Evolutionary conservation across 768 basidiomycete genomes (phyloP).

Genomic region (Pleurotus ostreatus): DNA sequence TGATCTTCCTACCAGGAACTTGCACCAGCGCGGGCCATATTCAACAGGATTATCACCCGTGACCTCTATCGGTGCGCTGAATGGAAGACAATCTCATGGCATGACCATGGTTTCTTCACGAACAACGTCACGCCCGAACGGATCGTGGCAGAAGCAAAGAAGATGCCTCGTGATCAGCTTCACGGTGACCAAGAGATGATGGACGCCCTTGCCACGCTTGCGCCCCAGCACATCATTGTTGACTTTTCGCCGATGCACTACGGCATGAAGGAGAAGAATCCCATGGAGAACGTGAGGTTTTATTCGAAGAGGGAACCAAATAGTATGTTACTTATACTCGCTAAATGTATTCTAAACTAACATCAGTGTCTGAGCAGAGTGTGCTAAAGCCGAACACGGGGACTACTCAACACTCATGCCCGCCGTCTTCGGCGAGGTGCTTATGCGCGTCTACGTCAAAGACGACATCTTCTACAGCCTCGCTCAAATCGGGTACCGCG

Average conservation of each 20-base stretch:
- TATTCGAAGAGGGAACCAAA: slow-evolving; percentile 64
- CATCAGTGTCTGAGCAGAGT: slow-evolving; percentile 26
- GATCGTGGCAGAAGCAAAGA: slow-evolving; percentile 41
- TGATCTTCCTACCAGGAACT: slow-evolving; percentile 46
- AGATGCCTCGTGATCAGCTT: slow-evolving; percentile 15
- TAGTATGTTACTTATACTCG: slow-evolving; percentile 32
- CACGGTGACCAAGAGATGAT: slow-evolving; percentile 11
- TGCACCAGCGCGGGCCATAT: slow-evolving; percentile 49
- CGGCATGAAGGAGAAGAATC: slow-evolving; percentile 69
- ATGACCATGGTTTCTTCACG: slow-evolving; percentile 28
- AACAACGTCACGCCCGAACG: slow-evolving; percentile 33
- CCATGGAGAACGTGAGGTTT: slow-evolving; percentile 65
- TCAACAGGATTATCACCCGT: slow-evolving; percentile 57
- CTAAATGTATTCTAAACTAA: not conserved
- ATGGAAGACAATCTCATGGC: slow-evolving; percentile 48
- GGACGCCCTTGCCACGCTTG: slow-evolving; percentile 27
- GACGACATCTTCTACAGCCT: slow-evolving; percentile 26
- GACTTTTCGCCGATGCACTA: slow-evolving; percentile 67
- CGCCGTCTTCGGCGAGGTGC: slow-evolving; percentile 60
- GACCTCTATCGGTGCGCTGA: slow-evolving; percentile 72
- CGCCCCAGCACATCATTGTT: slow-evolving; percentile 55
- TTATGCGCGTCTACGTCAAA: slow-evolving; percentile 67
- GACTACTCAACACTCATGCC: slow-evolving; percentile 69
- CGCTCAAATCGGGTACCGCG: not conserved
- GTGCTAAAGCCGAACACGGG: slow-evolving; percentile 41